These are phyloP conservation scores for Lepidium africanum DNA, from an alignment of 345 rosid genomes.

Conservation along the genomic window DNA sequence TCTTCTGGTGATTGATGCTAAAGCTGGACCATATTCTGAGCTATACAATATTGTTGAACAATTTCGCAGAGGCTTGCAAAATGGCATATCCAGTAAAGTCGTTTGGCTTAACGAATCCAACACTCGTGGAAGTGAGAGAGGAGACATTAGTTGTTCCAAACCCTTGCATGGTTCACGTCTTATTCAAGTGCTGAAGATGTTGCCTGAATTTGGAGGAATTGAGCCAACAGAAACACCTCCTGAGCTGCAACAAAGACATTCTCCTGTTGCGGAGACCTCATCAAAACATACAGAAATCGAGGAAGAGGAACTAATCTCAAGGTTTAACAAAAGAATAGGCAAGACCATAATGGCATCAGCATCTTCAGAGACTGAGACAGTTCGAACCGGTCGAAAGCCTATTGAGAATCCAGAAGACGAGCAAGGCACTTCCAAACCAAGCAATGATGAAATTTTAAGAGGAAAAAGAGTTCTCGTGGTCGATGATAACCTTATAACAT, in stretches of 20 bases:
- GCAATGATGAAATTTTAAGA: conserved; percentile 18
- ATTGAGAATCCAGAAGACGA: not conserved
- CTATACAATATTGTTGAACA: conserved; percentile 32
- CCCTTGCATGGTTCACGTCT: conserved; percentile 77
- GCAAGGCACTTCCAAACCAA: not conserved
- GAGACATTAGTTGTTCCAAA: conserved; percentile 26
- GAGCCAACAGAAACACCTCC: not conserved
- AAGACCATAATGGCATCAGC: not conserved
- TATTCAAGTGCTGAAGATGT: conserved; percentile 31
- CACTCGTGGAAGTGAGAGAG: not conserved
- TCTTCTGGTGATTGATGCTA: conserved; percentile 55
- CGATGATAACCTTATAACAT: conserved; percentile 36
- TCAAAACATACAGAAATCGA: conserved; percentile 5
- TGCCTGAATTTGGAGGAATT: conserved; percentile 51
- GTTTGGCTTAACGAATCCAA: conserved; percentile 59
- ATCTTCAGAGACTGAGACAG: not conserved
- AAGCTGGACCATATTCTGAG: conserved; percentile 37
- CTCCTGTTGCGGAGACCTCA: not conserved
- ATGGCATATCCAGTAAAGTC: conserved; percentile 33
- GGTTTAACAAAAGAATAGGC: not conserved
- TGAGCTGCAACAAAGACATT: conserved; percentile 2
- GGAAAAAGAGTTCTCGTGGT: conserved; percentile 57
- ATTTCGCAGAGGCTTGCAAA: conserved; percentile 36
- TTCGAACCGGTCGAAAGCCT: not conserved
- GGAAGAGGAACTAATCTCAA: conserved; percentile 16